Evolutionary conservation across 805 yeast species (phyloP).

Genomic region (Saturnispora quitensis): DNA sequence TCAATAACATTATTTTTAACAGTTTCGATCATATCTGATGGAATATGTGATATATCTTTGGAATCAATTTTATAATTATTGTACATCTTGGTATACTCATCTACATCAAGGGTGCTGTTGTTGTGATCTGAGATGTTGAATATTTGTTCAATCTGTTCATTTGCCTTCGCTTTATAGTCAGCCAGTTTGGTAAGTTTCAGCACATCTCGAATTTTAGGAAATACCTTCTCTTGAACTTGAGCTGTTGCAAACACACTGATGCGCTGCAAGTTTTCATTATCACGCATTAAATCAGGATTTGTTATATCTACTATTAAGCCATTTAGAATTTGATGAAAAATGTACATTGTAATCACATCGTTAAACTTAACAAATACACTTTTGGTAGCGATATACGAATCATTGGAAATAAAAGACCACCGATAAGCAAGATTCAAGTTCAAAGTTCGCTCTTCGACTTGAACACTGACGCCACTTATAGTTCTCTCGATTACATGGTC

Average conservation of each 20-base stretch:
- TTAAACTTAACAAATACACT: conserved; percentile 21
- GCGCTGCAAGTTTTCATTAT: not conserved
- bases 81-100: conserved; percentile 13
- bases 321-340: conserved; percentile 15
- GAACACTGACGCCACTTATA: conserved; percentile 3
- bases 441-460: not conserved
- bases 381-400: conserved; percentile 12
- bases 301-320: conserved; percentile 6
- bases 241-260: not conserved
- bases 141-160: not conserved
- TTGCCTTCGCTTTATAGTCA: not conserved
- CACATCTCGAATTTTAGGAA: not conserved
- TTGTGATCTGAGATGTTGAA: not conserved
- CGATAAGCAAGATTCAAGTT: conserved; percentile 10
- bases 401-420: conserved; percentile 21
- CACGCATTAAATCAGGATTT: not conserved
- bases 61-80: conserved; percentile 43
- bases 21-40: conserved; percentile 42
- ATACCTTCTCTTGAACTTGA: not conserved
- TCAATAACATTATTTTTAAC: conserved; percentile 45
- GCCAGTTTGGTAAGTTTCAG: not conserved
- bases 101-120: not conserved
- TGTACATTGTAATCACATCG: conserved; percentile 21
- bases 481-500: conserved; percentile 9
- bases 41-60: conserved; percentile 49